Base-by-base conservation (phyloP, 2,329 filamentous ascomycete genomes). In the Fusarium palustre region DNA sequence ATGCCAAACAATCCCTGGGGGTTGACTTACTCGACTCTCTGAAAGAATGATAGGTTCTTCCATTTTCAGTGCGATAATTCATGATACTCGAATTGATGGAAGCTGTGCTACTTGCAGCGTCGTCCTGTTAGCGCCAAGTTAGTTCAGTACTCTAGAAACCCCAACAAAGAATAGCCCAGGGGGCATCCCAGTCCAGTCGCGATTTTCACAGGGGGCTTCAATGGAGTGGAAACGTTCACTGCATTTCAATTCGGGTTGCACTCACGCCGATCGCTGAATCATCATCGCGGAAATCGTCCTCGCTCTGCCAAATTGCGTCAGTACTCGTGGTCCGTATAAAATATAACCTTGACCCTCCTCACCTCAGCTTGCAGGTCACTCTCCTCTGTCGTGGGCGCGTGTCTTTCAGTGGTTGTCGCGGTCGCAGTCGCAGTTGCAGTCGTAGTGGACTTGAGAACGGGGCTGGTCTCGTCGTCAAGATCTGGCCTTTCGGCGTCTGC, bases 41-140 rank as follows among this genome's bases (percentile, higher is more conserved):
- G 47, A 70, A 80, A 9, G 78, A 71, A 52, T 81, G 78, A 39
- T 81, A 81, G 1, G 78, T 81, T 18, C 80, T 70, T 3, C 79
- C 79, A 60, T 81, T 79, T 53, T 81, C 80, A 12, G 76, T 71
- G 7, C 79, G 77, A 66, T 78, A 79, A 8, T 75, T 66, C 38
- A 76, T 60, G 42, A 82, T 79, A 57, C 78, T 81, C 1, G 79
- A 79, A 18, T 71, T 67, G n/a, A 80, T 69, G 4, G 78, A 80
- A 0, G 69, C 71, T 0, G 76, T 77, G 43, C 77, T 77, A 36
- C 73, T 74, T 13, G 66, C 67, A n/a, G 55, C 64, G 30, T 75
- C 73, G 8, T 74, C 74, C 73, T 76, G 43, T 52, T 52, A 52
- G 16, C 34, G 34, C 36, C 42, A 28, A 36, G 42, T 56, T 31